Base-by-base conservation (phyloP, 2,329 filamentous ascomycete species). In the Lecanosticta acicola region DNA sequence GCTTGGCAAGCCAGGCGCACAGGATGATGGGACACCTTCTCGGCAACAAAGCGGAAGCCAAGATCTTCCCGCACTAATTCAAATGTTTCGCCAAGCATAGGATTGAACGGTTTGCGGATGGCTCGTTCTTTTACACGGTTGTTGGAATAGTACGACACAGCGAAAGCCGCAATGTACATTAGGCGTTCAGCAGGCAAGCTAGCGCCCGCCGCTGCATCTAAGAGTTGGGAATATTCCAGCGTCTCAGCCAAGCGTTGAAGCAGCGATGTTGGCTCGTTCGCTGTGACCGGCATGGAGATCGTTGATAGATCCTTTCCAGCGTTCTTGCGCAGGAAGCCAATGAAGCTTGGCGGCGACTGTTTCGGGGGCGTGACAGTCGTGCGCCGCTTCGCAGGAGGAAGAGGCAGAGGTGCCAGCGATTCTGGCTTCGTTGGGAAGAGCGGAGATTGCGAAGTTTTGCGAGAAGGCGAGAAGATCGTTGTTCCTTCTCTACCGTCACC, bases 271-370 rank as follows among this genome's bases (percentile, higher is more conserved):
- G 93, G 93, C 64, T 98, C 93, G 66, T 98, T 98, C 18, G 91
- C 84, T 3, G 91, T 94, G 1, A 96, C 93, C 0, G 93, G 93
- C 91, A 97, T 97, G 39, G 88, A 90, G 55, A 98, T 94, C 2
- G 89, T 94, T 49, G 88, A 95, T 39, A 98, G 74, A 67, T 98
- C 93, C 67, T 98, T 98, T 62, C 93, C 93, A 8, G 97, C 93
- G 58, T 98, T 98, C 68, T 97, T 98, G 56, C 93, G 83, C 24
- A 97, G 76, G 65, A 97, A 95, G 0, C 87, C 87, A 55, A 98
- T 95, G 43, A 98, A 73, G 64, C 88, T 95, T 0, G 93, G 93
- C 0, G 93, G 93, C 46, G 82, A 73, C 11, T 89, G 81, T 20
- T 83, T 88, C 4, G 90, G 81, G 1, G 85, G 74, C 2, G 82